phyloP scores from a whole-genome alignment of 768 basidiomycete species.

The Leccinum pellstonianum region DNA sequence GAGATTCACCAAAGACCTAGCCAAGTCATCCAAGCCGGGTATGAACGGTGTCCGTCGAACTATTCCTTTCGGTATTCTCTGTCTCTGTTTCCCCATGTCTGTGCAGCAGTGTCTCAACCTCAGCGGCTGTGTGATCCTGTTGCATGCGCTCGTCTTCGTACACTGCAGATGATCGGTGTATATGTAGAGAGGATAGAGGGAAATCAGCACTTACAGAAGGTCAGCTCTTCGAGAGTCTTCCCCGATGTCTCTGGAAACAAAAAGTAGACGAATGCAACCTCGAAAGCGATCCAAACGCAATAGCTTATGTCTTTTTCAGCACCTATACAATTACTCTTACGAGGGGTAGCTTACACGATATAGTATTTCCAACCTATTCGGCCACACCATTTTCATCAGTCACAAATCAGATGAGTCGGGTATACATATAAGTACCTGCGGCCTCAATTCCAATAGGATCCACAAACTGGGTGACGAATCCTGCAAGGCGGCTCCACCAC shows the following conservation, averaged over 20 bases:
- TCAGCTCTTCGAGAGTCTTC: conserved; percentile 18
- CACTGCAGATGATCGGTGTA: not conserved
- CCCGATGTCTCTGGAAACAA: conserved; percentile 24
- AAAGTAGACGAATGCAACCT: conserved; percentile 17
- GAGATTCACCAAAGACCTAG: not conserved
- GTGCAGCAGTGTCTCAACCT: not conserved
- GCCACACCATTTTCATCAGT: not conserved
- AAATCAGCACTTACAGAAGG: conserved; percentile 13
- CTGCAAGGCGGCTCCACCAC: conserved; percentile 46
- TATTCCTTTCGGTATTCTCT: not conserved
- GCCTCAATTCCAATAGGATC: conserved; percentile 18
- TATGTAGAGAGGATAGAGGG: not conserved
- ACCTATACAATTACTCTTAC: accelerated
- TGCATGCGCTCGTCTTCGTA: conserved; percentile 1
- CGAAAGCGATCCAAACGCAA: conserved; percentile 14
- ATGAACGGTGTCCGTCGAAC: not conserved
- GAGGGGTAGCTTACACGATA: conserved; percentile 9
- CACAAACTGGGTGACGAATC: conserved; percentile 15
- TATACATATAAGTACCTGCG: conserved; percentile 3
- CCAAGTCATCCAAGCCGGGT: not conserved
- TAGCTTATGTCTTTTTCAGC: conserved; percentile 10
- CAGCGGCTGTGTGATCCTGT: not conserved
- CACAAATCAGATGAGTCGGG: not conserved
- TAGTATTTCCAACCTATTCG: conserved; percentile 16
- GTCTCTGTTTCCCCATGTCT: not conserved